Base-by-base conservation (phyloP, 2,329 filamentous ascomycete genomes). In the Aspergillus sp. region DNA sequence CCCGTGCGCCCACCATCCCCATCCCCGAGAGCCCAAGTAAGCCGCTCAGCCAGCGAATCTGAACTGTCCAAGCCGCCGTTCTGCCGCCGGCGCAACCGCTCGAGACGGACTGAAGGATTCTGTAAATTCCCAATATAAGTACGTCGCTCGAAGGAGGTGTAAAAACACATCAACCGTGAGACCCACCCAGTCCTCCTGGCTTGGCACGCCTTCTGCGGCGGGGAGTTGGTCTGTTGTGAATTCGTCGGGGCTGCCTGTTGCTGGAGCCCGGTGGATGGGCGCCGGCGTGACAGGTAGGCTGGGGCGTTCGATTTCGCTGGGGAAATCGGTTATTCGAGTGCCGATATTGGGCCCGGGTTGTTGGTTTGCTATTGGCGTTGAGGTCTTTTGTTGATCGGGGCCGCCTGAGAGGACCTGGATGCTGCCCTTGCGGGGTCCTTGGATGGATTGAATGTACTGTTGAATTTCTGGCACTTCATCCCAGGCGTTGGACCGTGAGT, bases 131-230 rank as follows among this genome's bases (percentile, higher is more conserved):
- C 75, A 78, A 66, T 76, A 77, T 77, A 77, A 77, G 75, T 76
- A 76, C 50, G 72, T 69, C 69, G 69, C 68, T 68, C 67, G 62
- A 68, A 79, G 70, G 68, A 79, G 65, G 64, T 75, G 70, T 67
- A 75, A 70, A 73, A 77, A 75, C 65, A 70, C 70, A 74, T 76
- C 72, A 74, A 72, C 70, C 72, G 77, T 76, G 70, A 80, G 82
- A 91, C 91, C 89, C 91, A 96, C 92, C 93, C 93, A 97, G 75
- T 96, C 91, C 72, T 86, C 83, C 82, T 96, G 93, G 74, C 86
- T 82, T 61, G 93, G 92, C 63, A 96, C 92, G 51, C 91, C 93
- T 72, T 90, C 85, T 50, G 93, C 92, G 63, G 80, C 80, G 61
- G 91, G 91, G 65, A 96, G 80, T 68, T 60, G 45, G 17, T 82